Conservation (phyloP, 2,329 filamentous ascomycete genomes). For the Colletotrichum sp. region DNA sequence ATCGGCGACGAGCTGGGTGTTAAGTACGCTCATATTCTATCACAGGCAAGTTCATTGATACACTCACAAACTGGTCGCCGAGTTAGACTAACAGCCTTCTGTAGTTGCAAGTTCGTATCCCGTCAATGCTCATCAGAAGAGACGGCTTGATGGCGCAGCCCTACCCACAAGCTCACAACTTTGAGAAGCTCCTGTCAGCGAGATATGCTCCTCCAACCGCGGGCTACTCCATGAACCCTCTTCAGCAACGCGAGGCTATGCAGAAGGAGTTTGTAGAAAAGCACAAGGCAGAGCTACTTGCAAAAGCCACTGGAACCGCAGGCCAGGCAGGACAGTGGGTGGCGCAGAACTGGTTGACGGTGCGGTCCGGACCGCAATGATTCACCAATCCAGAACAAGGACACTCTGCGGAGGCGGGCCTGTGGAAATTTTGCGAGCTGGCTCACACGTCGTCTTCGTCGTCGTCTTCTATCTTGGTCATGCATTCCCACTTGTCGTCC, state of each 20-base stretch:
- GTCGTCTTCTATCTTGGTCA: background rate
- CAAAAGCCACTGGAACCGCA: conserved; percentile 40
- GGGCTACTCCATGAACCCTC: conserved; percentile 45
- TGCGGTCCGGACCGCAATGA: conserved; percentile 15
- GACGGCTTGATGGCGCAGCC: conserved; percentile 54
- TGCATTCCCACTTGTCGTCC: background rate
- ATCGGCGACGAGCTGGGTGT: conserved; percentile 63
- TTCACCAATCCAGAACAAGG: background rate
- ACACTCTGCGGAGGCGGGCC: background rate
- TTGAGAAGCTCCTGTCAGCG: conserved; percentile 50
- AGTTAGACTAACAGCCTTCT: conserved; percentile 35
- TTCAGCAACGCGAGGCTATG: conserved; percentile 53
- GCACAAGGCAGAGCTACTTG: conserved; percentile 46
- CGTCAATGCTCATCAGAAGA: conserved; percentile 65
- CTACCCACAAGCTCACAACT: conserved; percentile 45
- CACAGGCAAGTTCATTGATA: conserved; percentile 45
- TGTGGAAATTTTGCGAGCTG: background rate
- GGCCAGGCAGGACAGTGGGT: conserved; percentile 40
- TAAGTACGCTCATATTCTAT: conserved; percentile 60
- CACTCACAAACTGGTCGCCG: background rate
- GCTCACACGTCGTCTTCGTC: background rate
- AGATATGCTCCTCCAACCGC: conserved; percentile 36
- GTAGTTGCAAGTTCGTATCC: conserved; percentile 58
- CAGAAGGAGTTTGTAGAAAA: conserved; percentile 49
- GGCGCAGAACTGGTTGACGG: conserved; percentile 40